phyloP scores from a whole-genome alignment of 257 asterid genomes.

The Verbena officinalis region DNA sequence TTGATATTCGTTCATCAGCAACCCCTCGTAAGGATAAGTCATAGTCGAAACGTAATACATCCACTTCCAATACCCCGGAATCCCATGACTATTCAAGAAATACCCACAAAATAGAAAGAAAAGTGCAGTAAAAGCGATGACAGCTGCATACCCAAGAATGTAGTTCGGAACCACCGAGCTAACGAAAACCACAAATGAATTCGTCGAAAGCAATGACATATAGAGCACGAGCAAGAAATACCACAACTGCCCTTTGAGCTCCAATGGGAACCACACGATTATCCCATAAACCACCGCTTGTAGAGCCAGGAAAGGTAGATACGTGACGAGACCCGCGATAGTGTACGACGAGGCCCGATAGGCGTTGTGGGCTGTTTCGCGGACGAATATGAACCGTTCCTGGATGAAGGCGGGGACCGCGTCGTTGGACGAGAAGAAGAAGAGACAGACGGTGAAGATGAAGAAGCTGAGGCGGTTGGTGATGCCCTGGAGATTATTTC shows the following conservation, averaged over 20 bases:
- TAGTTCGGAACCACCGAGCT: slow-evolving; percentile 86
- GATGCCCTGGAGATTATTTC: slow-evolving; percentile 53
- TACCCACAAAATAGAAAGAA: slow-evolving; percentile 85
- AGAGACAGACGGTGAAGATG: slow-evolving; percentile 80
- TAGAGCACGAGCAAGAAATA: slow-evolving; percentile 70
- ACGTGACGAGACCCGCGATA: slow-evolving; percentile 75
- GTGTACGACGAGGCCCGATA: slow-evolving; percentile 91
- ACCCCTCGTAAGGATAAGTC: slow-evolving; percentile 87
- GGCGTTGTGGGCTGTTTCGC: slow-evolving; percentile 83
- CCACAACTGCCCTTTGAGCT: slow-evolving; percentile 48
- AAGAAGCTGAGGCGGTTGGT: slow-evolving; percentile 78
- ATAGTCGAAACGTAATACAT: slow-evolving; percentile 79
- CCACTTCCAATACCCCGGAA: slow-evolving; percentile 83
- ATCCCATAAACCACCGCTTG: slow-evolving; percentile 69
- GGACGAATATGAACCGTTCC: slow-evolving; percentile 77
- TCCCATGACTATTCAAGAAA: slow-evolving; percentile 51
- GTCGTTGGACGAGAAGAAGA: slow-evolving; percentile 87
- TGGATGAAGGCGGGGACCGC: slow-evolving; percentile 95
- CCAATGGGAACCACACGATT: slow-evolving; percentile 74
- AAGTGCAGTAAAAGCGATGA: slow-evolving; percentile 83
- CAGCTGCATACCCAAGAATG: slow-evolving; percentile 88
- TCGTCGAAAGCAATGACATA: slow-evolving; percentile 71
- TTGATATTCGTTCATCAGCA: slow-evolving; percentile 74
- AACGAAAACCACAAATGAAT: slow-evolving; percentile 79
- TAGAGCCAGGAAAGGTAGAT: slow-evolving; percentile 75